These are phyloP conservation scores for Symbiodinium natans DNA, from an alignment of 73 alveolate species.

Conservation along the genomic window DNA sequence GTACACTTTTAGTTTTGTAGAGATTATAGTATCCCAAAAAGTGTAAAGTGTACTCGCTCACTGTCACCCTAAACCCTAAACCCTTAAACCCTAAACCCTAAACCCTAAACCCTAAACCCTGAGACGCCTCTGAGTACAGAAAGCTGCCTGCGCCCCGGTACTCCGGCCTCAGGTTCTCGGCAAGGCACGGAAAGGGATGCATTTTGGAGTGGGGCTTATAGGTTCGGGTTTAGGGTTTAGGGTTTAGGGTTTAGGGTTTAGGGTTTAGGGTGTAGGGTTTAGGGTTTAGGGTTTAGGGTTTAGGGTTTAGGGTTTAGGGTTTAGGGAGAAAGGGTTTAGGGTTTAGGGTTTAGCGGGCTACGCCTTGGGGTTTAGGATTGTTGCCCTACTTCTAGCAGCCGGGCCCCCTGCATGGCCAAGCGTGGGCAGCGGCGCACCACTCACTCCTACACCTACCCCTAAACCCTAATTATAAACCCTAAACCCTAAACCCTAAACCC, in stretches of 20 bases:
- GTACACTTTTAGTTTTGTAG: no score
- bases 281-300: background rate
- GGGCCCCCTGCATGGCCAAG: background rate
- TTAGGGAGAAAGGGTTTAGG: no score
- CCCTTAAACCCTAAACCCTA: background rate
- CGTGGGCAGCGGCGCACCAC: background rate
- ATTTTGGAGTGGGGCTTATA: no score
- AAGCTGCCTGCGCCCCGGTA: slow-evolving; percentile 85
- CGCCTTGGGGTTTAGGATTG: no score
- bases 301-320: no score
- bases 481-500: no score
- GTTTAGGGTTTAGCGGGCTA: no score
- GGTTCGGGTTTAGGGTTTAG: background rate
- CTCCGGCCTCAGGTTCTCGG: slow-evolving; percentile 63
- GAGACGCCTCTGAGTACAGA: slow-evolving; percentile 2
- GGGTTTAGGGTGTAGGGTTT: background rate
- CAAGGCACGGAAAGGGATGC: no score
- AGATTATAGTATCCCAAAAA: no score
- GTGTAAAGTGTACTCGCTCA: no score
- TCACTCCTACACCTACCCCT: background rate
- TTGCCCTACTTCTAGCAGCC: background rate
- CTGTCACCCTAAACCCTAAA: no score
- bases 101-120: background rate
- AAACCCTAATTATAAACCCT: no score
- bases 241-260: background rate